Evolutionary conservation across 352 stramenopile genomes (phyloP), one percentile per base, ranked within the genome.

Genomic region (Pythium monospermum): DNA sequence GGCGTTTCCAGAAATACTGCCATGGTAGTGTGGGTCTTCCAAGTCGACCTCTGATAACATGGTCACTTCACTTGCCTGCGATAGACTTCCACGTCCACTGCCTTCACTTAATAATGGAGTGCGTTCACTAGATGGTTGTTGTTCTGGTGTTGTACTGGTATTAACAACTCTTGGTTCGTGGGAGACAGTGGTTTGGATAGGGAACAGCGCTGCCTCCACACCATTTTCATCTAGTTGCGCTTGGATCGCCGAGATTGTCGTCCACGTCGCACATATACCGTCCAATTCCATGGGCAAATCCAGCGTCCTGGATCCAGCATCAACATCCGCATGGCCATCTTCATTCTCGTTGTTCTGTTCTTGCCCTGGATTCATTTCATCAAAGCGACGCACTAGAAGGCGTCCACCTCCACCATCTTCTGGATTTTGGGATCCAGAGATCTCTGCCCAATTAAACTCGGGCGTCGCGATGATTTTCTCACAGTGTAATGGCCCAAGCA

Each of bases 41-140:
- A 65, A 18, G 23, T 65, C 57, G 35, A 59, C 50, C 27, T 65
- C 57, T 1, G 57, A 65, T 0, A 65, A 40, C n/a, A 65, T 32
- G 2, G 57, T 65, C 13, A 47, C 30, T 21, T 57, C 45, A n/a
- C 35, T 53, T 3, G 22, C 42, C 4, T 47, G 35, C 26, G 35
- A 43, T 13, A 13, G 15, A 22, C n/a, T 16, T 13, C 43, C 23
- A 10, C 26, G 19, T 2, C 15, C 12, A 47, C n/a, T 36, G 27
- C 8, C 31, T 32, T 26, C 23, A 50, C 7, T 35, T 2, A 65
- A 33, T 26, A 65, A 39, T 13, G 57, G 57, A 7, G 42, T 65
- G 0, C 21, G 42, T 21, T 65, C 57, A 19, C 35, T 59, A 35
- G 6, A 42, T 16, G 4, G 19, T 12, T 38, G 16, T 22, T 5